These are phyloP conservation scores for Incumbomyces delicatus DNA, from an alignment of 2,329 filamentous ascomycete species.

Conservation along the genomic window DNA sequence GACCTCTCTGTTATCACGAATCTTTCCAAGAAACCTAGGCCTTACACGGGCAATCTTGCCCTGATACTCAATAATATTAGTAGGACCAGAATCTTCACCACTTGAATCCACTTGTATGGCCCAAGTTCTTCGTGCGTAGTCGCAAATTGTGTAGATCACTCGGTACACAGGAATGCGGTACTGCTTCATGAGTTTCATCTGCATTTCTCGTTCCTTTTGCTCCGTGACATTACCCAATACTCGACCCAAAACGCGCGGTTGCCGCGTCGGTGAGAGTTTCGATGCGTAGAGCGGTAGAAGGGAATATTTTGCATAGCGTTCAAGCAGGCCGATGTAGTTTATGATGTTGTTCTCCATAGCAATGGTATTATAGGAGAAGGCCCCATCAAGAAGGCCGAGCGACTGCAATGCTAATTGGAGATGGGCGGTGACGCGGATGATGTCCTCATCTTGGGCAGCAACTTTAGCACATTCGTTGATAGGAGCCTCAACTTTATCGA, in stretches of 20 bases:
- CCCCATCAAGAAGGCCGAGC: constrained; percentile 41
- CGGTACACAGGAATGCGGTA: constrained; percentile 62
- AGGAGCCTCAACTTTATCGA: constrained; percentile 25
- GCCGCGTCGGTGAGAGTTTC: constrained; percentile 52
- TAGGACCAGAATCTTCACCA: constrained; percentile 1
- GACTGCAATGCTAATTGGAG: constrained; percentile 56
- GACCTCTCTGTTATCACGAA: constrained; percentile 51
- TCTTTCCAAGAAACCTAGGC: constrained; percentile 59
- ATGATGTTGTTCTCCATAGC: constrained; percentile 67
- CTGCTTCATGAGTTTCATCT: constrained; percentile 65
- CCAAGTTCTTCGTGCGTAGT: constrained; percentile 33
- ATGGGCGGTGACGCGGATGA: constrained; percentile 60
- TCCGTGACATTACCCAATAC: constrained; percentile 67
- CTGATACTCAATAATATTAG: constrained; percentile 15
- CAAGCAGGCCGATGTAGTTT: constrained; percentile 71
- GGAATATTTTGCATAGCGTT: constrained; percentile 61
- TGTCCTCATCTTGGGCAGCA: constrained; percentile 42
- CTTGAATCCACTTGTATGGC: constrained; percentile 10
- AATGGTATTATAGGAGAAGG: constrained; percentile 33
- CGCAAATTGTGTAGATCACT: constrained; percentile 50
- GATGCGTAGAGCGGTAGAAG: constrained; percentile 83
- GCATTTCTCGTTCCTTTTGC: constrained; percentile 52
- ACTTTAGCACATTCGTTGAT: constrained; percentile 35
- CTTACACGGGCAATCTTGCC: constrained; percentile 42
- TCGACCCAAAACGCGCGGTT: constrained; percentile 61